A percentile compares a stretch with the other conserved stretches of the same genome.
These are phyloP conservation scores for Setaria italica DNA, from an alignment of 202 grass and related monocot species.

Conservation along the genomic window DNA sequence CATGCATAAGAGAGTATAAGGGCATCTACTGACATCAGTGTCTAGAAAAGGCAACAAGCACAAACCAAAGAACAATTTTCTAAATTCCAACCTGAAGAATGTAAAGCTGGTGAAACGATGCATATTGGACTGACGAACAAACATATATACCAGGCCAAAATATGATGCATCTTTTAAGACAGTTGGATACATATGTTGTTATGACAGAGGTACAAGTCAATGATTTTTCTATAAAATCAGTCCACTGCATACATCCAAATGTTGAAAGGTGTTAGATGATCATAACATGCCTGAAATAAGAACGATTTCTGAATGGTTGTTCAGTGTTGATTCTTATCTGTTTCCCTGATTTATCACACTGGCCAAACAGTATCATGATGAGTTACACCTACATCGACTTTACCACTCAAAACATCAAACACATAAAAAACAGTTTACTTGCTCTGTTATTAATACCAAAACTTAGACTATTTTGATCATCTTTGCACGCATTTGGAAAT, in stretches of 20 bases:
- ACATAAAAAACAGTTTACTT: not conserved
- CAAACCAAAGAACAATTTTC: constrained; percentile 14
- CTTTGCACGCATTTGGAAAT: not conserved
- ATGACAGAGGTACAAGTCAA: not conserved
- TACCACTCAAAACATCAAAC: not conserved
- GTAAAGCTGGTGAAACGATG: not conserved
- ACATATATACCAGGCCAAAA: not conserved
- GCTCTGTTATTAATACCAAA: not conserved
- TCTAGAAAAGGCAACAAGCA: not conserved
- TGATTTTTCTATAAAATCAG: not conserved
- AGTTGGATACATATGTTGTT: constrained; percentile 1
- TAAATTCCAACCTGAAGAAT: not conserved
- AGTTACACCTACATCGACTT: not conserved
- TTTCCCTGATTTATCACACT: constrained; percentile 5
- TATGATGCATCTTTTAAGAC: not conserved
- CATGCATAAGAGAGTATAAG: constrained; percentile 43
- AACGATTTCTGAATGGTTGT: not conserved
- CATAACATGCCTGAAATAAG: constrained; percentile 4
- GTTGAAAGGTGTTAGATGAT: not conserved
- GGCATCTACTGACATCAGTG: constrained; percentile 12
- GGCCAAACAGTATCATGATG: not conserved
- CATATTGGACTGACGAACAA: not conserved
- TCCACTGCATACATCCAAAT: not conserved
- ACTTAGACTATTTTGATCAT: not conserved
- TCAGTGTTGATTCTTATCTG: not conserved